Evolutionary conservation across 192 early-diverging fungal species (phyloP).

Genomic region (Backusella circina): DNA sequence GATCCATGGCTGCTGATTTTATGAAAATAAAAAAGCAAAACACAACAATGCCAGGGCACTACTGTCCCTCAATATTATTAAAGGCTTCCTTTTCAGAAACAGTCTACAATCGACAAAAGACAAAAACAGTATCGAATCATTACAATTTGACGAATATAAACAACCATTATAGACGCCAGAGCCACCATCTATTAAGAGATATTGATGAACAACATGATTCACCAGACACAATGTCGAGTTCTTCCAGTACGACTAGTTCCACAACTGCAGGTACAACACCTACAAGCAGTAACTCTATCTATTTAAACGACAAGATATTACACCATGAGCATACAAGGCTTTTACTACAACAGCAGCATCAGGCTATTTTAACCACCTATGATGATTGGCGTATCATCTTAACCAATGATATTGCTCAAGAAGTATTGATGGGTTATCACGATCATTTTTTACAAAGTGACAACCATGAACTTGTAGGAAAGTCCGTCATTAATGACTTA

Average conservation of each 20-base stretch:
- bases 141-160: not conserved
- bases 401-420: conserved; percentile 14
- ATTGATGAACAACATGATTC: not conserved
- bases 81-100: not conserved
- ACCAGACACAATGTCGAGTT: not conserved
- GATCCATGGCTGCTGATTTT: not conserved
- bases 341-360: conserved; percentile 1
- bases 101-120: not conserved
- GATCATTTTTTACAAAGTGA: conserved; percentile 26
- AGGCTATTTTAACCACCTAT: conserved; percentile 22
- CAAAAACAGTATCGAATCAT: not conserved
- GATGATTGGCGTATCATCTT: conserved; percentile 20
- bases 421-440: conserved; percentile 13
- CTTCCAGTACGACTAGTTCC: not conserved
- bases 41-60: not conserved
- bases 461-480: conserved; percentile 20
- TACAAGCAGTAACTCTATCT: conserved; percentile 38
- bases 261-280: not conserved
- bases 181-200: not conserved
- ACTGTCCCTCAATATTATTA: not conserved
- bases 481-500: conserved; percentile 18
- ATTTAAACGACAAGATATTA: conserved; percentile 38
- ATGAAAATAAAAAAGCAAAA: not conserved
- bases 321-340: conserved; percentile 8
- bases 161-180: not conserved